phyloP scores from a whole-genome alignment of 1,139 yeast genomes.

The Kodamaea arcana region DNA sequence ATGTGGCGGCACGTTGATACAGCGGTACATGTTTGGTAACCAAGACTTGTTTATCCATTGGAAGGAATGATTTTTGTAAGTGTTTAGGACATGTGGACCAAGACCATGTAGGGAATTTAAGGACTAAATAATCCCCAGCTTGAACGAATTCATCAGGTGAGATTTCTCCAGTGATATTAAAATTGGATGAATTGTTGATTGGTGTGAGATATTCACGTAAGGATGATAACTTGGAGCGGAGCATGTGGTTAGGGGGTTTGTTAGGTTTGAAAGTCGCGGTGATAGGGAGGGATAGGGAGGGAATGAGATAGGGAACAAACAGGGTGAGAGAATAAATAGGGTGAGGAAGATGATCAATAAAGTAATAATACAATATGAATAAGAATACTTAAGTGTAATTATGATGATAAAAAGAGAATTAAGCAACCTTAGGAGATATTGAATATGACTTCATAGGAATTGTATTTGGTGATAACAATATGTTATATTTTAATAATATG shows the following conservation, averaged over 20 bases:
- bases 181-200: slow-evolving; percentile 76
- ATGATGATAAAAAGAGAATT: no score
- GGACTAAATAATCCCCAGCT: slow-evolving; percentile 90
- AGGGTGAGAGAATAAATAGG: no score
- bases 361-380: no score
- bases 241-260: slow-evolving; percentile 13
- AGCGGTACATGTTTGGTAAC: slow-evolving; percentile 90
- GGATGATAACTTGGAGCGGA: slow-evolving; percentile 78
- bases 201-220: slow-evolving; percentile 93
- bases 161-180: slow-evolving; percentile 80
- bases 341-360: no score
- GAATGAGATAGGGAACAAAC: no score
- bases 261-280: neutral
- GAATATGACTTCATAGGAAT: no score
- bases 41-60: slow-evolving; percentile 78
- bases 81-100: slow-evolving; percentile 76
- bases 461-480: no score
- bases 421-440: no score
- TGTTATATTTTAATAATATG: no score
- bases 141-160: slow-evolving; percentile 89
- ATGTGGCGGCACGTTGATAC: slow-evolving; percentile 64
- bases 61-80: slow-evolving; percentile 66
- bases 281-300: neutral
- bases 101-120: slow-evolving; percentile 95
- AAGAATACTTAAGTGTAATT: no score